These are phyloP conservation scores for Aspergillus nanangensis DNA, from an alignment of 495 filamentous ascomycete species.

Conservation along the genomic window DNA sequence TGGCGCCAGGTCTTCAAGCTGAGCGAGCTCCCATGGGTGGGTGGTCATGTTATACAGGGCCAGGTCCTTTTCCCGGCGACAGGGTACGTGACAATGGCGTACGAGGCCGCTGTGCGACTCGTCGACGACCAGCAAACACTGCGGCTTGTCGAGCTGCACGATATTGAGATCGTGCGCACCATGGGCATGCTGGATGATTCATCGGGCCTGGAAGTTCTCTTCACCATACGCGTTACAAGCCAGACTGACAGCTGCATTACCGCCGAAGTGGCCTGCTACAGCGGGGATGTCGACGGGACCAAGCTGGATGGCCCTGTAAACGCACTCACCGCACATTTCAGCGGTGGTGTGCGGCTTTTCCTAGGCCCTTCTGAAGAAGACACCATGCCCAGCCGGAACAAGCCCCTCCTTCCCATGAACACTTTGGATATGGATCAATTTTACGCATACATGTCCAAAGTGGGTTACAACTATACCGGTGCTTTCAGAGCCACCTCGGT, in stretches of 20 bases:
- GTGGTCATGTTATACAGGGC: slow-evolving; percentile 16
- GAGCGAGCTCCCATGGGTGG: slow-evolving; percentile 14
- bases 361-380: neutral
- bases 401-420: neutral
- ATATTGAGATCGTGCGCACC: neutral
- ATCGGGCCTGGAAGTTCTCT: slow-evolving; percentile 1
- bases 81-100: slow-evolving; percentile 17
- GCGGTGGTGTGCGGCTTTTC: neutral
- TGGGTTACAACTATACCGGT: neutral
- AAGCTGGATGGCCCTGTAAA: neutral
- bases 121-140: neutral
- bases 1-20: slow-evolving; percentile 17
- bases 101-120: slow-evolving; percentile 18
- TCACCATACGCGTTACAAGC: neutral
- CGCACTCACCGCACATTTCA: neutral
- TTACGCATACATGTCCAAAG: neutral
- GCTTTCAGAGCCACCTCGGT: neutral
- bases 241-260: neutral
- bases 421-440: neutral
- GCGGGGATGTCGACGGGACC: neutral
- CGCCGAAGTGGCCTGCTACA: neutral
- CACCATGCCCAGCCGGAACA: neutral
- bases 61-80: slow-evolving; percentile 21
- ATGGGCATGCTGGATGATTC: neutral
- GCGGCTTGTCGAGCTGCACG: slow-evolving; percentile 6